These are phyloP conservation scores for Acacia crassicarpa DNA, from an alignment of 306 rosid species.

Conservation along the genomic window DNA sequence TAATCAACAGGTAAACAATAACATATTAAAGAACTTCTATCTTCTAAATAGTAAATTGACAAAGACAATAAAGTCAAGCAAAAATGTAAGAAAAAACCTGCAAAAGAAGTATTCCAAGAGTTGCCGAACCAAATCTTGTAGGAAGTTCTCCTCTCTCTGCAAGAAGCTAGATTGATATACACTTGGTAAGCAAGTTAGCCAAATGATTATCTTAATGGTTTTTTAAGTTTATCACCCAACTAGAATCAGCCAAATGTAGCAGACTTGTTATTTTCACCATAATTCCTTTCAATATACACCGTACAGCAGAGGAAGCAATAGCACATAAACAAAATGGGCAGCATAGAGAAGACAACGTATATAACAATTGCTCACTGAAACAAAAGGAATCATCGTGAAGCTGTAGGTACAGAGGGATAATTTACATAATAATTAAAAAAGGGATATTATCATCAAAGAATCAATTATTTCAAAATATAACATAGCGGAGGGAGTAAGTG, in stretches of 20 bases:
- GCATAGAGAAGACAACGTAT: background rate
- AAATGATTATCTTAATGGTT: constrained; percentile 10
- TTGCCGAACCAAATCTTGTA: constrained; percentile 96
- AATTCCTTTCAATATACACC: constrained; percentile 3
- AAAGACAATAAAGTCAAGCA: constrained; percentile 29
- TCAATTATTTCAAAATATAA: background rate
- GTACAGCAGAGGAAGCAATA: background rate
- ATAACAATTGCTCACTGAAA: background rate
- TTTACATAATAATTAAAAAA: background rate
- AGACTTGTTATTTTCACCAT: constrained; percentile 19
- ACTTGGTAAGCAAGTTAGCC: constrained; percentile 40
- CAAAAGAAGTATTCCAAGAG: constrained; percentile 90
- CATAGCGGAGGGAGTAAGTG: background rate
- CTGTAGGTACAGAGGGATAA: background rate
- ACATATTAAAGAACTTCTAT: constrained; percentile 17
- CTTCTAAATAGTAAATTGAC: constrained; percentile 16
- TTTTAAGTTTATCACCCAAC: background rate
- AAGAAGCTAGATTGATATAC: constrained; percentile 73
- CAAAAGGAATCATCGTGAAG: constrained; percentile 2
- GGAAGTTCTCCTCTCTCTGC: constrained; percentile 99
- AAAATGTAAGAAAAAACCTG: constrained; percentile 63
- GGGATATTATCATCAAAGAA: background rate
- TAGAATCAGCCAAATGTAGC: constrained; percentile 11
- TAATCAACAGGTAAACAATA: constrained; percentile 34
- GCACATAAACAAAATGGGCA: background rate